Base-by-base conservation (phyloP, 768 basidiomycete genomes). In the Suillus tomentosus region DNA sequence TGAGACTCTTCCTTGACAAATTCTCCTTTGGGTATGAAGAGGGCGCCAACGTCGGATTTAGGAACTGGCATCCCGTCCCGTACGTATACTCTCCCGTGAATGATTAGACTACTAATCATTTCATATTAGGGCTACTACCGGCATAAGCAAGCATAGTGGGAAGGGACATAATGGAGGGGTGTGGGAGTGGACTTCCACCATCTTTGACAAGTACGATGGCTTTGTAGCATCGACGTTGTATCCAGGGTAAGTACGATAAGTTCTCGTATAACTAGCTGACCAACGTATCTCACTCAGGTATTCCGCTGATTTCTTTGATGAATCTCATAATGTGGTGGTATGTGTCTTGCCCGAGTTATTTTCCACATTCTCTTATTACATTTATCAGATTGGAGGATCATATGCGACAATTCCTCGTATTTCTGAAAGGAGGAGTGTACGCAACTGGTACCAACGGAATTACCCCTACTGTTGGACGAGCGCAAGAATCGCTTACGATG, bases 121-220 rank as follows among this genome's bases (percentile, higher is more conserved):
- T 64, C 59, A 65, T 31, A 59, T 11, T 57, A 92, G 91, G 37
- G 86, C 91, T 24, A 93, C 92, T 50, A 85, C 86, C 2, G 92
- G 90, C 42, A 75, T 80, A 65, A 78, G 79, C 64, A 79, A 74
- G 59, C 70, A 72, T 63, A 81, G 75, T 24, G 85, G 87, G 3
- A 84, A 79, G 73, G 91, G 92, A 13, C 86, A 87, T 66, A 98
- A 99, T 68, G 97, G 97, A 8, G 97, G 97, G 6, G 90, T 97
- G 17, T 99, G 96, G 95, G 95, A 98, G 79, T 99, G 96, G 96
- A 97, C 96, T 0, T 90, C 90, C 22, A 95, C 95, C 17, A 68
- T 82, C 36, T 84, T 96, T 53, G 88, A 87, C 24, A 80, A 79
- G 34, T 81, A 86, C 65, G 87, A 93, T 2, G 95, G 94, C 0